Percentiles rank a stretch among this genome's conserved stretches.
Conservation (phyloP, 1,284 basidiomycete species). For the Lignosus rhinocerotis region DNA sequence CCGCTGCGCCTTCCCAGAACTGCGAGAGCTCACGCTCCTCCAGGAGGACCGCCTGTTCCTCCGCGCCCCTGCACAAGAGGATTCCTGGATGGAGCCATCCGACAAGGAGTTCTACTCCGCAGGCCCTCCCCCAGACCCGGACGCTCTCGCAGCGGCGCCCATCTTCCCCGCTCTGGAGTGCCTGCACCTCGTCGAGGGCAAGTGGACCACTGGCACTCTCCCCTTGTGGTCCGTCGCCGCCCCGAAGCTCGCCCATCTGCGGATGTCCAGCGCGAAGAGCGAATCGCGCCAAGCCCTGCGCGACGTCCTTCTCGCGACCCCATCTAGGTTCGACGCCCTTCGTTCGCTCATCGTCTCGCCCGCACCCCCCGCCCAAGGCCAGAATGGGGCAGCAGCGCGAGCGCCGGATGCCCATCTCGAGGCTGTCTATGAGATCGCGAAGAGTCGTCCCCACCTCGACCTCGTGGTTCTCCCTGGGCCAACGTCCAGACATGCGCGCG, state of each 20-base stretch:
- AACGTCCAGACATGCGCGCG: no score
- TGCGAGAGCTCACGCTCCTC: conserved; percentile 12
- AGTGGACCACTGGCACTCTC: conserved; percentile 6
- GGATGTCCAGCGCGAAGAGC: not conserved
- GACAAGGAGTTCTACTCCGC: conserved; percentile 5
- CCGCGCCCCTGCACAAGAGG: not conserved
- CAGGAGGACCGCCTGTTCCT: conserved; percentile 14
- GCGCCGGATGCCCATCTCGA: no score
- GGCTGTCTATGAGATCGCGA: no score
- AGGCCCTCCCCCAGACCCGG: conserved; percentile 1
- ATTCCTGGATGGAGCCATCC: conserved; percentile 2
- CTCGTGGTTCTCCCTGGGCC: no score
- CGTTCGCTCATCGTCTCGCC: not conserved
- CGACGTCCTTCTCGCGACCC: not conserved
- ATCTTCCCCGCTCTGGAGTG: conserved; percentile 9
- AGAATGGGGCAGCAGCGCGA: no score
- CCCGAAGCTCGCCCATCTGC: not conserved
- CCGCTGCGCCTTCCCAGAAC: conserved; percentile 5
- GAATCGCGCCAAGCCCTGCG: not conserved
- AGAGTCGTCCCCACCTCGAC: no score
- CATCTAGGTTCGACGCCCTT: not conserved
- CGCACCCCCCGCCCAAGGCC: no score
- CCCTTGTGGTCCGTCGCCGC: conserved; percentile 9
- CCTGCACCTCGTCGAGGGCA: conserved; percentile 9
- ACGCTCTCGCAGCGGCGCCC: not conserved